Evolutionary conservation across 441 rosid genomes (phyloP), one percentile per base, ranked within the genome.

Genomic region (Gossypium schwendimanii): DNA sequence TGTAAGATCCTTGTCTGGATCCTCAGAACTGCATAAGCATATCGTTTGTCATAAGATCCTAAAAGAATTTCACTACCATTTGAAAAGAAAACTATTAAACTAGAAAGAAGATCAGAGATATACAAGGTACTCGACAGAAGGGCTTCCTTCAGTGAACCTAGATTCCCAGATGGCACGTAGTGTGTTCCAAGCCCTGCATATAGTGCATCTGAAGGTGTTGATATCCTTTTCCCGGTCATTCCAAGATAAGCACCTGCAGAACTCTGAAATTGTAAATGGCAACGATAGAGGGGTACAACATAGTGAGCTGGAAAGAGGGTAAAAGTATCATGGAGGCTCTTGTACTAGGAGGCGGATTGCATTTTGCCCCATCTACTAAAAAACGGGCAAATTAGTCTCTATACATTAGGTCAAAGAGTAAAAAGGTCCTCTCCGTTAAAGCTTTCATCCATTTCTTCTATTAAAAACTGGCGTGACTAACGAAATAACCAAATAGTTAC

Each of bases 171-270:
- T 79, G 87, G 88, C 74, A 94, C 94, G 74, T 87, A 92, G 76
- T 91, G 97, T 0, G 98, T 88, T 70, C 98, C 98, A 62, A 91
- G 86, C 77, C 99, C 98, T 17, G 79, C 82, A 79, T 80, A 91
- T 66, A 94, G 73, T 3, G 97, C 98, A 77, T 92, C 96, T 41
- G 98, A 84, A 67, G 98, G 97, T 0, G 93, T 85, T 6, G 96
- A 91, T 62, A 92, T 80, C 76, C 96, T 91, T 79, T 80, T 87
- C 45, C 99, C 97, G 76, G 98, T 92, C 88, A 94, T 75, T 59
- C 98, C 99, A 82, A 94, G 92, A 80, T 89, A 94, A 74, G 89
- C 81, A 65, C 99, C 99, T 92, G 89, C 80, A 80, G 47, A 45
- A 70, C 15, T 2, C 59, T 20, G 0, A 58, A 60, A 39, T 44